A percentile compares a stretch with the other conserved stretches of the same genome.
These are phyloP conservation scores for Russula abietina DNA, from an alignment of 768 basidiomycete genomes.

Conservation along the genomic window DNA sequence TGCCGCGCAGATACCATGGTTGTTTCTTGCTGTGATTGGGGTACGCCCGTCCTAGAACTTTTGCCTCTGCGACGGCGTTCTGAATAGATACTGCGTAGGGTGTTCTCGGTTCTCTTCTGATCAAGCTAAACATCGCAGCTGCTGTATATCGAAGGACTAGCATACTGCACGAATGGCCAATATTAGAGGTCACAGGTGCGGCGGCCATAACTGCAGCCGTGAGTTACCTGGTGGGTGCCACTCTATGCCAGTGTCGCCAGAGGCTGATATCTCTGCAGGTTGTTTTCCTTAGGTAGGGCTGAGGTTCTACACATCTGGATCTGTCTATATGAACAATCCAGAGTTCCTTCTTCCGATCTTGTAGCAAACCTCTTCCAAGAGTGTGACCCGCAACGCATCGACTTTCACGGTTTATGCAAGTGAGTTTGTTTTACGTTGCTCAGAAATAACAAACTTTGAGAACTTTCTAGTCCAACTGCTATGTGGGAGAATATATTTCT, in stretches of 20 bases:
- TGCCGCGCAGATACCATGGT: conserved; percentile 58
- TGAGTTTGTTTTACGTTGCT: conserved; percentile 32
- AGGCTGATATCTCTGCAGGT: conserved; percentile 37
- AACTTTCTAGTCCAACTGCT: conserved; percentile 48
- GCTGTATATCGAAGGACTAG: conserved; percentile 58
- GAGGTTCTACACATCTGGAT: background rate
- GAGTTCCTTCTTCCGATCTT: conserved; percentile 72
- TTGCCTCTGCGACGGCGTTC: conserved; percentile 4
- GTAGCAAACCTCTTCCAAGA: conserved; percentile 82
- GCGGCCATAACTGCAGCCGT: conserved; percentile 65
- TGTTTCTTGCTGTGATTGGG: conserved; percentile 55
- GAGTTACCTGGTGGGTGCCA: conserved; percentile 49
- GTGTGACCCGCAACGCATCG: conserved; percentile 60
- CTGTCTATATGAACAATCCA: conserved; percentile 24
- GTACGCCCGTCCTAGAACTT: conserved; percentile 33
- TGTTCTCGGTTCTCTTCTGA: conserved; percentile 56
- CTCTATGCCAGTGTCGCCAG: background rate
- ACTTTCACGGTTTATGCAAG: conserved; percentile 80
- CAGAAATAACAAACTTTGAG: background rate
- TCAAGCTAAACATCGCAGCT: conserved; percentile 57
- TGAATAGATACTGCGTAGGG: conserved; percentile 39
- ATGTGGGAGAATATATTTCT: conserved; percentile 64
- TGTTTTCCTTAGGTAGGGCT: conserved; percentile 53
- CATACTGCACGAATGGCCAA: conserved; percentile 51
- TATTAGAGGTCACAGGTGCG: conserved; percentile 56